Evolutionary conservation across 257 asterid genomes (phyloP).

Genomic region (Gentiana dahurica): DNA sequence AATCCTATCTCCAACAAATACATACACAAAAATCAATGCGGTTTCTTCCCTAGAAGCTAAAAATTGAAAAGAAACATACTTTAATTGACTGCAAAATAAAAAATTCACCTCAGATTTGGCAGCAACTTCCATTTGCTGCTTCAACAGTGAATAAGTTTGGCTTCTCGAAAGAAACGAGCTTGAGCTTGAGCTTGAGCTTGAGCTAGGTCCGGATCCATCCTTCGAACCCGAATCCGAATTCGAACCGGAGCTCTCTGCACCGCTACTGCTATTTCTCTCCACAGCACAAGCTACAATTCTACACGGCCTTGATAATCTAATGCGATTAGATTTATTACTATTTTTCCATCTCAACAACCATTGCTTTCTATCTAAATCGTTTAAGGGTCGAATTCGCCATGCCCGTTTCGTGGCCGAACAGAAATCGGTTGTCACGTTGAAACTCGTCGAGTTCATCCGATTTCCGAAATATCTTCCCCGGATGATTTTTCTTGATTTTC

Average conservation of each 20-base stretch:
- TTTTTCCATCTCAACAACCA: constrained; percentile 9
- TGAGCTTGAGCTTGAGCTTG: constrained; percentile 16
- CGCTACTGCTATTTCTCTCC: constrained; percentile 15
- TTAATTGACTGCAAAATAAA: background rate
- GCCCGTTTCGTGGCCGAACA: constrained; percentile 16
- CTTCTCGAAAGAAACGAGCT: constrained; percentile 41
- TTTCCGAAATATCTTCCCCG: background rate
- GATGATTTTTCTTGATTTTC: background rate
- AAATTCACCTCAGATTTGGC: constrained; percentile 61
- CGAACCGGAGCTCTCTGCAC: constrained; percentile 21
- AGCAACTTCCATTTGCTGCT: constrained; percentile 79
- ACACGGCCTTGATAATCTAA: constrained; percentile 10
- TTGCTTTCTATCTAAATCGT: constrained; percentile 13
- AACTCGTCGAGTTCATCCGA: constrained; percentile 40
- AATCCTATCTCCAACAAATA: constrained; percentile 29
- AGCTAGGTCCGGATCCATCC: constrained; percentile 22
- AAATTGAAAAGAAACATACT: background rate
- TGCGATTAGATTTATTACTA: background rate
- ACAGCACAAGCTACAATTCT: constrained; percentile 38
- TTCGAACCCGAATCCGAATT: constrained; percentile 23
- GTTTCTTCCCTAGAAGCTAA: too few species aligned
- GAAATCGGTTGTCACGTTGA: constrained; percentile 24
- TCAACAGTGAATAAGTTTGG: constrained; percentile 63
- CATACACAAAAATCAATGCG: too few species aligned
- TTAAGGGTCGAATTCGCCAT: constrained; percentile 24